phyloP scores from a whole-genome alignment of 1,139 yeast species.

The Blastobotrys capitulatus region DNA sequence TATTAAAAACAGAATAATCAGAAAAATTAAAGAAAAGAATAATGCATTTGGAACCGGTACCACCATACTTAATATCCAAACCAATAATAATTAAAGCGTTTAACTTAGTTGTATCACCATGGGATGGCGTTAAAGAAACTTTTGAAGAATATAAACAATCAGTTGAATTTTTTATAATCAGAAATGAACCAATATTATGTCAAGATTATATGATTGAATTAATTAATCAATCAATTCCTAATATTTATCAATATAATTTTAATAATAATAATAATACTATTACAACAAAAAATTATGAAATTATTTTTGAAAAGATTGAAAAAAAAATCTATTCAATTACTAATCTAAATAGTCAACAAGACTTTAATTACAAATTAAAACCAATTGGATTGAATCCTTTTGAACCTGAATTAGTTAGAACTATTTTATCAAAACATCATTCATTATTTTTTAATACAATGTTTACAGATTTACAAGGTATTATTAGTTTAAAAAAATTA shows the following conservation, averaged over 20 bases:
- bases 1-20: too few relatives aligned
- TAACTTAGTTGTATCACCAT: background rate
- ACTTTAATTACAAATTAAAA: background rate
- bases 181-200: background rate
- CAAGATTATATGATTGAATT: background rate
- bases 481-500: background rate
- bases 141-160: slow-evolving; percentile 2
- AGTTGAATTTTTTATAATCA: slow-evolving; percentile 1
- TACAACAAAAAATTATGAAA: background rate
- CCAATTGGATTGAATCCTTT: slow-evolving; percentile 1
- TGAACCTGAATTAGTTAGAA: background rate
- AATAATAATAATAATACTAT: too few relatives aligned
- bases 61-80: background rate
- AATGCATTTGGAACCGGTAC: background rate
- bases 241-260: background rate
- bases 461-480: slow-evolving; percentile 1
- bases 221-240: background rate
- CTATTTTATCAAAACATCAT: slow-evolving; percentile 1
- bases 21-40: too few relatives aligned
- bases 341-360: background rate
- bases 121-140: slow-evolving; percentile 4
- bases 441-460: background rate
- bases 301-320: background rate
- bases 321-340: background rate
- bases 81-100: background rate